phyloP scores from a whole-genome alignment of 1,139 yeast species.

The Martiniozyma asiatica region DNA sequence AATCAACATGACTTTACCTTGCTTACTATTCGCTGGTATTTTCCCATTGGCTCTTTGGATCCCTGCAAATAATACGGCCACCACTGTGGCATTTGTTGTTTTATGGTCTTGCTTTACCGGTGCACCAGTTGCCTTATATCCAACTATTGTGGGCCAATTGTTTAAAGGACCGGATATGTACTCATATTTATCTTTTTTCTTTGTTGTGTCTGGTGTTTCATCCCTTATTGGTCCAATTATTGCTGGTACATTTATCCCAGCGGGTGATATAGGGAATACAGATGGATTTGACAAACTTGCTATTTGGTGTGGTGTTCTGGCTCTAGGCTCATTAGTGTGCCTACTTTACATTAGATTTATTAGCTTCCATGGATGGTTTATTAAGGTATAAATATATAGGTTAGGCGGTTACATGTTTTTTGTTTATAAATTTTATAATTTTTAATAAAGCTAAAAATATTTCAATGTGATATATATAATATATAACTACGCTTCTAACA shows the following conservation, averaged over 20 bases:
- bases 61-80: constrained; percentile 27
- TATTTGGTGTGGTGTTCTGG: constrained; percentile 18
- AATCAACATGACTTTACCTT: constrained; percentile 28
- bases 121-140: constrained; percentile 20
- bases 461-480: too few relatives aligned
- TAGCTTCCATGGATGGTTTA: constrained; percentile 6
- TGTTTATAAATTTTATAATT: too few relatives aligned
- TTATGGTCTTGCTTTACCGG: constrained; percentile 22
- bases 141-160: constrained; percentile 21
- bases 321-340: constrained; percentile 10
- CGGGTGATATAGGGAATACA: constrained; percentile 12
- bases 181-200: constrained; percentile 19
- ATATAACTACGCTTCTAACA: too few relatives aligned
- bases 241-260: constrained; percentile 22
- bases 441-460: too few relatives aligned
- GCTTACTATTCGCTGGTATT: constrained; percentile 27
- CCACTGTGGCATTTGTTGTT: constrained; percentile 24
- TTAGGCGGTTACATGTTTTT: too few relatives aligned
- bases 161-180: constrained; percentile 19
- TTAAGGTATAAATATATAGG: too few relatives aligned
- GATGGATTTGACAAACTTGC: constrained; percentile 18
- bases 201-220: constrained; percentile 18
- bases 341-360: too few relatives aligned
- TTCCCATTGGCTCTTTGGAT: constrained; percentile 32
- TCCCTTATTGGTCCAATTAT: constrained; percentile 23